These are phyloP conservation scores for Cercospora nicotianae DNA, from an alignment of 2,329 filamentous ascomycete genomes.

Conservation along the genomic window DNA sequence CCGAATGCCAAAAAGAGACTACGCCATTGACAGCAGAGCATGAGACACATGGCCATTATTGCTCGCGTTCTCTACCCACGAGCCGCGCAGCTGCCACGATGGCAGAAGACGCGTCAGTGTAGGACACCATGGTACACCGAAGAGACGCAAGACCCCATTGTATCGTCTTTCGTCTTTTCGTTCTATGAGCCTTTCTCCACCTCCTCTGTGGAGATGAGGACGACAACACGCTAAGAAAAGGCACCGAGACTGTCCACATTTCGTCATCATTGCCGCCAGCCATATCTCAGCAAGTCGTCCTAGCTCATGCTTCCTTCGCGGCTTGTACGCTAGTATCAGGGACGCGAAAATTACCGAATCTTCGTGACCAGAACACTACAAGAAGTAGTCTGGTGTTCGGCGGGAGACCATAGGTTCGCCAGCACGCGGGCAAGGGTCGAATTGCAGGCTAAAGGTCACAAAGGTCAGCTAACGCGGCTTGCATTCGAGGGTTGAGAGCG, in stretches of 20 bases:
- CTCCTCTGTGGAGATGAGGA: background rate
- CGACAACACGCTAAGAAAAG: background rate
- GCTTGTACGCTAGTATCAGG: background rate
- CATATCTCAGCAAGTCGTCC: background rate
- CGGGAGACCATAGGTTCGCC: constrained; percentile 96
- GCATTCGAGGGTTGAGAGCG: background rate
- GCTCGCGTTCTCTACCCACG: background rate
- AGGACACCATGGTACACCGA: background rate
- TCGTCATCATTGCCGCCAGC: constrained; percentile 3
- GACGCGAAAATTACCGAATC: constrained; percentile 6
- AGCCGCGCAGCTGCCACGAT: background rate
- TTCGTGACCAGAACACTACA: constrained; percentile 56
- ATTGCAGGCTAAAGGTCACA: constrained; percentile 77
- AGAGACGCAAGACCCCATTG: background rate
- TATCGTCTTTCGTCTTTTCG: background rate
- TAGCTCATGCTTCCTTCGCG: background rate
- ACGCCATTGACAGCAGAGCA: background rate
- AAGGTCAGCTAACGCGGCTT: background rate
- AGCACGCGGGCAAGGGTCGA: constrained; percentile 94
- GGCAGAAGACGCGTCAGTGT: background rate
- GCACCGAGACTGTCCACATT: background rate
- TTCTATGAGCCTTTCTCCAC: background rate
- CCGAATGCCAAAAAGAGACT: too few species aligned
- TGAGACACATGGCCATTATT: background rate
- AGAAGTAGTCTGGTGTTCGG: constrained; percentile 98